Evolutionary conservation across 305 asterid genomes (phyloP), one percentile per base, ranked within the genome.

Genomic region (Solanum hybrid): DNA sequence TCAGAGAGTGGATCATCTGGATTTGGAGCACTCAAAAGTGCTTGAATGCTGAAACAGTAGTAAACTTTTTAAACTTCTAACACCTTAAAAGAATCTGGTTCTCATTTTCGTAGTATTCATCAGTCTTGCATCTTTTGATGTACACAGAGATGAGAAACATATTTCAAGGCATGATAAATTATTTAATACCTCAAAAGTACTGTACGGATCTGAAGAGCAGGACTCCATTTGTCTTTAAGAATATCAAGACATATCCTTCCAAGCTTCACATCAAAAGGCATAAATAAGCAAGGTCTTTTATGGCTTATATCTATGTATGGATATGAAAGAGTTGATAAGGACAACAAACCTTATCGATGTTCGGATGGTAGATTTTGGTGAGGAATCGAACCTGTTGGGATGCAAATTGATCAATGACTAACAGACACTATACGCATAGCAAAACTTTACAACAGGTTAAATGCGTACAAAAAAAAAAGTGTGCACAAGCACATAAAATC

Each of bases 151-250:
- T 29, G 35, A 79, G 51, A 40, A 81, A 81, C 51, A 9, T 14
- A 40, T 24, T 88, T 79, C 64, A 40, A 8, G 10, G 24, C 86
- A 42, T 8, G 86, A 81, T 84, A 6, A 1, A 42, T 79, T 24
- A 87, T 88, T 89, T 91, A 89, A 82, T 93, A 97, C 99, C 99
- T 97, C 92, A 97, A 91, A 91, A 97, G 95, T 86, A 97, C 99
- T 20, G 99, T 97, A 92, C 99, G 93, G 36, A 97, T 97, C 94
- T 97, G 99, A 89, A 96, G 99, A 6, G 99, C 99, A 11, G 99
- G 99, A 89, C 99, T 97, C 98, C 99, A 97, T 89, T 97, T 96
- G 95, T 97, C 99, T 93, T 97, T 97, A 10, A 97, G 99, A 91
- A 97, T 97, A 91, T 97, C 99, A 10, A 97, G 96, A 92, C 99